Evolutionary conservation across 2,329 filamentous ascomycete genomes (phyloP).

Genomic region (Aspergillus melleus): DNA sequence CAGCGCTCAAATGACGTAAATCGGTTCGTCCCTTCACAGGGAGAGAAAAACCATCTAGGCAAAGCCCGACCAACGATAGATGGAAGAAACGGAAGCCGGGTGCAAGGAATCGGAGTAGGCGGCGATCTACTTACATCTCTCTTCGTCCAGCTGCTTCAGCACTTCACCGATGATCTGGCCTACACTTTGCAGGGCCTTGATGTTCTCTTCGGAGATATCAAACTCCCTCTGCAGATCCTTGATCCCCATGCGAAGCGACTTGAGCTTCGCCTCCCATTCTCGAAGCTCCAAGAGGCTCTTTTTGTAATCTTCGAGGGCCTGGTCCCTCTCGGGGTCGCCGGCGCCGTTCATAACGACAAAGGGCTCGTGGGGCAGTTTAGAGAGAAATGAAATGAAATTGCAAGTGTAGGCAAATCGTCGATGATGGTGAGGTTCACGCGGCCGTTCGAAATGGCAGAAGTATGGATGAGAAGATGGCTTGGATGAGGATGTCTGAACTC

Average conservation of each 20-base stretch:
- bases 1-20: slow-evolving; percentile 11
- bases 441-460: neutral
- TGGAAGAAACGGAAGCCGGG: neutral
- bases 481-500: slow-evolving; percentile 18
- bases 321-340: slow-evolving; percentile 57
- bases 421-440: neutral
- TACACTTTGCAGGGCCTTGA: slow-evolving; percentile 98
- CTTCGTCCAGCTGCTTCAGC: slow-evolving; percentile 96
- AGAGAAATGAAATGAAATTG: neutral
- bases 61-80: neutral
- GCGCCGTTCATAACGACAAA: slow-evolving; percentile 38
- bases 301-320: slow-evolving; percentile 76
- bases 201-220: slow-evolving; percentile 97
- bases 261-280: slow-evolving; percentile 98
- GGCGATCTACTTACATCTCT: slow-evolving; percentile 73
- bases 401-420: neutral
- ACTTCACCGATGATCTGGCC: slow-evolving; percentile 99
- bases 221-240: slow-evolving; percentile 94
- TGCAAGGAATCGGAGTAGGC: neutral
- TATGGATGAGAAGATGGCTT: slow-evolving; percentile 17
- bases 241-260: slow-evolving; percentile 89
- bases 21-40: neutral
- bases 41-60: neutral
- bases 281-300: slow-evolving; percentile 85
- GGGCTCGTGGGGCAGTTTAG: neutral